These are phyloP conservation scores for Diospyros kaki DNA, from an alignment of 148 eudicot genomes.

Conservation along the genomic window DNA sequence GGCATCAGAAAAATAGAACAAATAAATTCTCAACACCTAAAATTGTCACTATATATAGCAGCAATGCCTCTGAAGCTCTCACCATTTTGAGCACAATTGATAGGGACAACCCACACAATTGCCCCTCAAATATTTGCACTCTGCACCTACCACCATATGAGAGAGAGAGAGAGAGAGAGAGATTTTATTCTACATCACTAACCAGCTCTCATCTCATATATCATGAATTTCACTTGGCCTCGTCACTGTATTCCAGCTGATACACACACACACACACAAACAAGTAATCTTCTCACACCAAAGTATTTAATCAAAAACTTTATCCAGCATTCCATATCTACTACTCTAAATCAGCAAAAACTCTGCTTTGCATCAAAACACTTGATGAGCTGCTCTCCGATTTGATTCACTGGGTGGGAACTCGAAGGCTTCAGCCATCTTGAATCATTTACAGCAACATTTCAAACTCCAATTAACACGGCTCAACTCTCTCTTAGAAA, in stretches of 20 bases:
- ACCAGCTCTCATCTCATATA: neutral
- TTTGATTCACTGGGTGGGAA: neutral
- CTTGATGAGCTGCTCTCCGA: neutral
- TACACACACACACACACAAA: neutral
- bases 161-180: neutral
- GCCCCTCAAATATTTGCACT: no score
- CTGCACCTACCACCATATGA: neutral
- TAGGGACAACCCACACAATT: no score
- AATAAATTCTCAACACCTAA: no score
- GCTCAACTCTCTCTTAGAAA: neutral
- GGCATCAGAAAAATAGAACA: no score
- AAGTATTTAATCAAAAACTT: neutral
- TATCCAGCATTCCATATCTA: neutral
- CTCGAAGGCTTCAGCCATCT: neutral
- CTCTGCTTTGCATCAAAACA: neutral
- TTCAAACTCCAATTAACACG: slow-evolving; percentile 3
- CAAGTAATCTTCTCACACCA: neutral
- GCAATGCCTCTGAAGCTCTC: no score
- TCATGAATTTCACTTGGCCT: neutral
- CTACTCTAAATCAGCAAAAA: neutral
- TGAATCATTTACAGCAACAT: neutral
- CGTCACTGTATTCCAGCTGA: neutral
- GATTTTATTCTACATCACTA: no score
- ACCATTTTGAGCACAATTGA: no score
- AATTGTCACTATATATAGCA: no score